phyloP scores from a whole-genome alignment of 2,329 filamentous ascomycete species.

The Trichoderma hamatum region DNA sequence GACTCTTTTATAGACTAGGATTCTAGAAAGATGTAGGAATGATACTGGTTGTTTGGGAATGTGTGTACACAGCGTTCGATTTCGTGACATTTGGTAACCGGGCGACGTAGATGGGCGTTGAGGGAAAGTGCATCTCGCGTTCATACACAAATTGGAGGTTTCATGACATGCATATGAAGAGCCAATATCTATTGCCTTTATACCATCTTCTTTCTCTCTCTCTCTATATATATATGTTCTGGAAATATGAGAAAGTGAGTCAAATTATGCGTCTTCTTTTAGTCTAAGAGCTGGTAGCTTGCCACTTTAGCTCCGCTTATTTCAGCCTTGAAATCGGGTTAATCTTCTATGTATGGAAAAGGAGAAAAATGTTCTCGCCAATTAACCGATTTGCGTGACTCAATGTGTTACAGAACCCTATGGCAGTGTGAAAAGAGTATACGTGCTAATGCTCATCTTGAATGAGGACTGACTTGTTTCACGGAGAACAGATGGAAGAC shows the following conservation, averaged over 20 bases:
- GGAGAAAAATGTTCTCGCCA: background rate
- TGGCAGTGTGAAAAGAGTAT: background rate
- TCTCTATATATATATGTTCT: background rate
- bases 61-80: background rate
- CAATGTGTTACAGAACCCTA: background rate
- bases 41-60: background rate
- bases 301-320: too few species aligned
- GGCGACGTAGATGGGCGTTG: background rate
- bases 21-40: background rate
- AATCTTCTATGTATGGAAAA: background rate
- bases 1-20: background rate
- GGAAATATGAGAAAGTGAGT: background rate
- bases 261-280: background rate
- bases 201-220: background rate
- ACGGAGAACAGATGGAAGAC: too few species aligned
- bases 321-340: background rate
- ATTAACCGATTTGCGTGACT: background rate
- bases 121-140: background rate
- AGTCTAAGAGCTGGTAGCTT: background rate
- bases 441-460: background rate
- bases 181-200: too few species aligned
- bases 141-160: background rate
- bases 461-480: background rate
- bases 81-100: background rate
- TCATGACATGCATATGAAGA: background rate